A percentile compares a stretch with the other conserved stretches of the same genome.
phyloP scores from a whole-genome alignment of 148 eudicot species.

The Rhododendron simsii region DNA sequence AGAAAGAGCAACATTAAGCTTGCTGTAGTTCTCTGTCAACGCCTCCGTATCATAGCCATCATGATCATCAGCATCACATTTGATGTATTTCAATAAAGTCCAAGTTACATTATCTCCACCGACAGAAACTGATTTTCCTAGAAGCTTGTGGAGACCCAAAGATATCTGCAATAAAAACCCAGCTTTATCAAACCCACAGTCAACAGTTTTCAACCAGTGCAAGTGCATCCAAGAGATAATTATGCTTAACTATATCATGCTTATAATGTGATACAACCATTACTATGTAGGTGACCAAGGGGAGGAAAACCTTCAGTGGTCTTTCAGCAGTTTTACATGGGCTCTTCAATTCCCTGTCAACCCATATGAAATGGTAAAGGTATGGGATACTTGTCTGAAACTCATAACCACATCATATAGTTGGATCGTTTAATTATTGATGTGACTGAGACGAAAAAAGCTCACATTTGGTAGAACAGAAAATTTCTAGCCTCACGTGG shows the following conservation, averaged over 20 bases:
- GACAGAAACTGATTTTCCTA: slow-evolving; percentile 59
- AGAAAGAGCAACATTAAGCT: slow-evolving; percentile 66
- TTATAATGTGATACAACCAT: not conserved
- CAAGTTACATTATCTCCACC: slow-evolving; percentile 59
- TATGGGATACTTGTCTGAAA: not conserved
- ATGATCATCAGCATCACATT: slow-evolving; percentile 18
- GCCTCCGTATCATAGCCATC: slow-evolving; percentile 29
- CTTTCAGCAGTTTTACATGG: not conserved
- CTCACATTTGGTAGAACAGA: not conserved
- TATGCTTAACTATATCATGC: not conserved
- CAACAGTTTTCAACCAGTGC: not conserved
- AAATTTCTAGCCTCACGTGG: not conserved
- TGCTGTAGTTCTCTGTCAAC: slow-evolving; percentile 48
- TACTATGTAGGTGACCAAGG: not conserved
- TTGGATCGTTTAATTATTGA: not conserved
- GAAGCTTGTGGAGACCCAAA: slow-evolving; percentile 56
- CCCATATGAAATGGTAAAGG: not conserved
- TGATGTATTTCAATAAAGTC: slow-evolving; percentile 57
- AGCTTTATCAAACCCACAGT: slow-evolving; percentile 2
- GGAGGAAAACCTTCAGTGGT: not conserved
- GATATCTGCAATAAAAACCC: slow-evolving; percentile 47
- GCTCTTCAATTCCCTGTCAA: not conserved
- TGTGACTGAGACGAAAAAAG: not conserved
- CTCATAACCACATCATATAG: not conserved
- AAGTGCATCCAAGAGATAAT: not conserved